These are phyloP conservation scores for Chytridiales sp. DNA, from an alignment of 371 early-diverging fungal species.

Conservation along the genomic window DNA sequence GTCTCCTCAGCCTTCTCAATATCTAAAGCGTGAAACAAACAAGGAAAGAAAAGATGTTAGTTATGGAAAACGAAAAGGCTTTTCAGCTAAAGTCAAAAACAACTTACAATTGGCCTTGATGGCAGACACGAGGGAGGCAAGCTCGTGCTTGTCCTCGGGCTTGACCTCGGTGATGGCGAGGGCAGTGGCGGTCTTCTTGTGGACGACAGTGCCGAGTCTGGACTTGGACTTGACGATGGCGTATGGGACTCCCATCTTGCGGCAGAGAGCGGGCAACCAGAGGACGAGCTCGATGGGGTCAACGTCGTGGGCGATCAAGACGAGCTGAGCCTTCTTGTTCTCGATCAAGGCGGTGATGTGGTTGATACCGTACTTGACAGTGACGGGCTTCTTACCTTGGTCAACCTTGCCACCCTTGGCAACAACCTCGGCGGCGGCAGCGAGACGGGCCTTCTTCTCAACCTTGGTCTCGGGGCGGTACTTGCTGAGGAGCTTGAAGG, in stretches of 20 bases:
- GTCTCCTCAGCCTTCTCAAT: conserved; percentile 89
- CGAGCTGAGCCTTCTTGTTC: conserved; percentile 98
- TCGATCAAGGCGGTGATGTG: conserved; percentile 98
- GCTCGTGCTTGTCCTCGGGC: conserved; percentile 93
- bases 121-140: conserved; percentile 84
- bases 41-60: no score
- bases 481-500: conserved; percentile 96
- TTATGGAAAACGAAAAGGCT: conserved; percentile 42
- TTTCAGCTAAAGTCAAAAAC: neutral
- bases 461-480: conserved; percentile 98
- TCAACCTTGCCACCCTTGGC: conserved; percentile 87
- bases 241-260: conserved; percentile 99
- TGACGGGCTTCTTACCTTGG: conserved; percentile 90
- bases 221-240: conserved; percentile 98
- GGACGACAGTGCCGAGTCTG: conserved; percentile 96
- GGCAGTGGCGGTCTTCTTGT: conserved; percentile 99
- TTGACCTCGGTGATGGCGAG: conserved; percentile 93
- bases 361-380: conserved; percentile 99
- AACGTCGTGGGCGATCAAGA: conserved; percentile 99
- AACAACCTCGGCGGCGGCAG: conserved; percentile 75
- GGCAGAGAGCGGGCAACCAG: conserved; percentile 99
- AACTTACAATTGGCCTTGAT: conserved; percentile 80
- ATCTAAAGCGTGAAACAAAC: no score
- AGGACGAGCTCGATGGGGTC: conserved; percentile 99
- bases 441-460: conserved; percentile 95